Evolutionary conservation across 768 basidiomycete species (phyloP).

Genomic region (Boletellus emodensis): DNA sequence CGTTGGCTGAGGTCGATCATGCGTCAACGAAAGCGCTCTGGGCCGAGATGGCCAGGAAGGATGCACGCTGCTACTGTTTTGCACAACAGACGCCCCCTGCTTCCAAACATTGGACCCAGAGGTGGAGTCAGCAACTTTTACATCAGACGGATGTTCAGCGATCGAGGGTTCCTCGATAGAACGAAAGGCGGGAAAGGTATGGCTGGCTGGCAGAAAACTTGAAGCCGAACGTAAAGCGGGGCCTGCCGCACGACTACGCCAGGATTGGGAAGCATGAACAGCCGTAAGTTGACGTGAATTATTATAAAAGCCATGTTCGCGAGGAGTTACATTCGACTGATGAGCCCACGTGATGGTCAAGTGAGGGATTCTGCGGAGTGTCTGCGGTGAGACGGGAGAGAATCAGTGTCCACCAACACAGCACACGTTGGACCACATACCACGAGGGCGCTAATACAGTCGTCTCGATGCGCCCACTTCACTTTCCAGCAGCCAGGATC

Average conservation of each 20-base stretch:
- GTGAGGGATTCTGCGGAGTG: constrained; percentile 65
- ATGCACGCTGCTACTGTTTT: constrained; percentile 1
- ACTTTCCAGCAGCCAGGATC: constrained; percentile 65
- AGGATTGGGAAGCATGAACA: constrained; percentile 11
- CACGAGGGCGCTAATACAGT: constrained; percentile 69
- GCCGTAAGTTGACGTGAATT: constrained; percentile 9
- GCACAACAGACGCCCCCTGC: constrained; percentile 1
- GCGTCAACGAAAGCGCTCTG: constrained; percentile 29
- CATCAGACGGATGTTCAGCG: neutral
- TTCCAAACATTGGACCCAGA: constrained; percentile 14
- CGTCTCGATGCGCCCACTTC: constrained; percentile 75
- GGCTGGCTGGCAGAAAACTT: constrained; percentile 16
- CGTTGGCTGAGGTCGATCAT: constrained; percentile 19
- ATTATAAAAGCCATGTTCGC: constrained; percentile 15
- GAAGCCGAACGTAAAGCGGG: constrained; percentile 10
- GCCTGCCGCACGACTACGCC: constrained; percentile 15
- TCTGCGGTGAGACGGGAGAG: constrained; percentile 36
- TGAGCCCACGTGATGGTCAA: constrained; percentile 80
- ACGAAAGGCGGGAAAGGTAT: constrained; percentile 12
- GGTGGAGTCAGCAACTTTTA: neutral
- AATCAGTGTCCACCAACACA: constrained; percentile 2
- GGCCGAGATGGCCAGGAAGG: constrained; percentile 18
- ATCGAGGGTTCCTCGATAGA: neutral
- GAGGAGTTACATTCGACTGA: constrained; percentile 36
- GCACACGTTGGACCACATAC: constrained; percentile 35